Evolutionary conservation across 148 eudicot genomes (phyloP).

Genomic region (Cornus florida): DNA sequence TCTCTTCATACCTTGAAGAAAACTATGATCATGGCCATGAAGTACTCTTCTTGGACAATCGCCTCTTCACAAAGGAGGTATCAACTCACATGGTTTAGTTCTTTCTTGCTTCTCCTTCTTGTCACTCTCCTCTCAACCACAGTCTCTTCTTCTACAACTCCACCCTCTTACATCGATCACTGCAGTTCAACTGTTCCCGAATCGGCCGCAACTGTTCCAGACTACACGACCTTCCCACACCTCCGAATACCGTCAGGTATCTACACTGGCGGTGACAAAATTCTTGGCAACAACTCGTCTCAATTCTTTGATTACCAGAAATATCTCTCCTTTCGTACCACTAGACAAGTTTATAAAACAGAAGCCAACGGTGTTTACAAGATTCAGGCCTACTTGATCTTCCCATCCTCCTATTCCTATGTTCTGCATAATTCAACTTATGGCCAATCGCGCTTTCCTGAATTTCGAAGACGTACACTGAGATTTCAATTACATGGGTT

Average conservation of each 20-base stretch:
- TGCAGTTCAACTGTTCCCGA: conserved; percentile 30
- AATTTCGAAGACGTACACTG: not conserved
- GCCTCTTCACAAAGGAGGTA: not conserved
- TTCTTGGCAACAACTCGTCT: conserved; percentile 5
- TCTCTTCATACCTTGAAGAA: not conserved
- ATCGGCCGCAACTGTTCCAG: conserved; percentile 11
- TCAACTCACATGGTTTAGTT: not conserved
- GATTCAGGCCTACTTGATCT: conserved; percentile 16
- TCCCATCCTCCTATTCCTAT: not conserved
- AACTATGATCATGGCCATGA: not conserved
- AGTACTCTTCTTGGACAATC: not conserved
- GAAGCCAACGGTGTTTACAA: conserved; percentile 17
- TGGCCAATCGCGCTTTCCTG: not conserved
- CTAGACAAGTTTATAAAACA: conserved; percentile 13
- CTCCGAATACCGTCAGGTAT: not conserved
- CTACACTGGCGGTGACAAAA: conserved; percentile 23
- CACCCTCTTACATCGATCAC: conserved; percentile 16
- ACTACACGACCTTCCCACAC: not conserved
- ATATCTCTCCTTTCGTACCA: not conserved
- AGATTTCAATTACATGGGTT: conserved; percentile 14
- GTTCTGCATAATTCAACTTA: not conserved
- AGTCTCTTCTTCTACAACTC: conserved; percentile 9
- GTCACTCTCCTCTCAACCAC: not conserved
- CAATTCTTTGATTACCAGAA: not conserved
- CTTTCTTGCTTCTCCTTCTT: not conserved